Evolutionary conservation across 2,329 filamentous ascomycete species (phyloP), one percentile per base, ranked within the genome.

Genomic region (Aspergillus aculeatus): DNA sequence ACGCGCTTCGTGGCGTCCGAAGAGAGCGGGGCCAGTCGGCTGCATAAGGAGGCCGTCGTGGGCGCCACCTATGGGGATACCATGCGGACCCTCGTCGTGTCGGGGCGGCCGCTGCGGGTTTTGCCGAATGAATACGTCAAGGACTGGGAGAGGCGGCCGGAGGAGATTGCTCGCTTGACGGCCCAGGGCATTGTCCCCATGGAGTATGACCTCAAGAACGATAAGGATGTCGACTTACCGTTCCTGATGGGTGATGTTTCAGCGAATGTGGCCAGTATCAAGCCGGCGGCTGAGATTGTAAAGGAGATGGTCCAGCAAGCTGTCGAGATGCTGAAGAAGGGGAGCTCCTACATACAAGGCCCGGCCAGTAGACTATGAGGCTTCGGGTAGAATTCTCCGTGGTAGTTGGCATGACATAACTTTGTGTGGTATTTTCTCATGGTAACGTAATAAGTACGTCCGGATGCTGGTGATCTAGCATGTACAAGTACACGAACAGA

Each of bases 211-310:
- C 81, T 96, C 69, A 91, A 96, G 53, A 83, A 92, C 57, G 90
- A 89, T 1, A 88, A 87, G 57, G 92, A 96, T 47, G 80, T 96
- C 12, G 94, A 97, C 71, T 81, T 90, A 58, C 94, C 94, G 12
- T 92, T 94, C 76, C 73, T 97, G 70, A 97, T 97, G 94, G 94
- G 94, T 1, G 92, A 96, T 79, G 93, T 97, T 9, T 90, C 92
- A 0, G 93, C 90, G 1, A 83, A 88, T 1, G 90, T 97, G 59
- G 76, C 80, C 35, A 86, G 88, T 66, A 85, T 97, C 61, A 87
- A 95, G 80, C 92, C 93, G 0, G 94, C 94, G 0, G 84, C 81
- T 50, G 84, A 88, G 64, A 96, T 98, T 78, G 87, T 98, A n/a
- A 84, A 87, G 62, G 92, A 96, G 66, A 97, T 98, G 92, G 90